These are phyloP conservation scores for Davidsoniella virescens DNA, from an alignment of 2,329 filamentous ascomycete species.

Conservation along the genomic window DNA sequence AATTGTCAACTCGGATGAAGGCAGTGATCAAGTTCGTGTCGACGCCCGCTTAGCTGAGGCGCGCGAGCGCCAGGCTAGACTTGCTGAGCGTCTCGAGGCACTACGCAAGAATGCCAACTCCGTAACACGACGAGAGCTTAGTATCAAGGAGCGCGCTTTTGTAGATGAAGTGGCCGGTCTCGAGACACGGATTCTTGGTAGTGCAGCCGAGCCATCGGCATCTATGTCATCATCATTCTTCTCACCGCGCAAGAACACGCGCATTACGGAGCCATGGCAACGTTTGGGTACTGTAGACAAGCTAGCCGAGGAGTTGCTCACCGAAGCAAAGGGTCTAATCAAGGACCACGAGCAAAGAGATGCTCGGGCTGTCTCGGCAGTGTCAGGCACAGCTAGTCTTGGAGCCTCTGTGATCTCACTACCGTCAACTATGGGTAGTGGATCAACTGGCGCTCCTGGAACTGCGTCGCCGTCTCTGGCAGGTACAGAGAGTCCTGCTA, in stretches of 20 bases:
- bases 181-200: slow-evolving; percentile 31
- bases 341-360: slow-evolving; percentile 10
- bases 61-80: slow-evolving; percentile 36
- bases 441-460: background rate
- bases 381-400: slow-evolving; percentile 4
- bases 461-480: background rate
- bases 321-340: slow-evolving; percentile 32
- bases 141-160: slow-evolving; percentile 29
- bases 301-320: slow-evolving; percentile 35
- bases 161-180: slow-evolving; percentile 35
- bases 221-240: slow-evolving; percentile 5
- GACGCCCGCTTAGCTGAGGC: slow-evolving; percentile 34
- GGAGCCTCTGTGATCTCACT: slow-evolving; percentile 14
- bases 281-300: slow-evolving; percentile 40
- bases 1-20: slow-evolving; percentile 36
- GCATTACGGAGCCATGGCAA: slow-evolving; percentile 34
- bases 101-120: slow-evolving; percentile 31
- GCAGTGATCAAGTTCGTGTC: slow-evolving; percentile 36
- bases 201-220: slow-evolving; percentile 15
- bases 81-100: slow-evolving; percentile 43
- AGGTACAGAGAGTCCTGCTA: slow-evolving; percentile 15
- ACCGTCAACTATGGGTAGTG: slow-evolving; percentile 17
- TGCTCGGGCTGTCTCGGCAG: slow-evolving; percentile 3
- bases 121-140: slow-evolving; percentile 26
- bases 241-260: slow-evolving; percentile 20